A percentile compares a stretch with the other conserved stretches of the same genome.
Evolutionary conservation across 805 yeast genomes (phyloP).

Genomic region (Nakazawaea sp.): DNA sequence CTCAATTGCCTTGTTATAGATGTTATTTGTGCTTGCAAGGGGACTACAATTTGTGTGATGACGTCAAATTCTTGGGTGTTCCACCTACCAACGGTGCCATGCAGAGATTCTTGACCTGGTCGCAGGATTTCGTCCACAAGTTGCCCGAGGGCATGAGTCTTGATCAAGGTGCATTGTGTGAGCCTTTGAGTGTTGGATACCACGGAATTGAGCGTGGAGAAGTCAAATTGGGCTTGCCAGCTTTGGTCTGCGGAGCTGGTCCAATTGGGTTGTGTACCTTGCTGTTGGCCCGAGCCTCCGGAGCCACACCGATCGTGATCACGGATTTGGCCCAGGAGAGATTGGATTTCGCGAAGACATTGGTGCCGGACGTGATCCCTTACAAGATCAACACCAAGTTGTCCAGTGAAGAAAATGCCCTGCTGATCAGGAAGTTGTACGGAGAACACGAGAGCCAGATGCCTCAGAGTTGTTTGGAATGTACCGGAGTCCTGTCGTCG

Average conservation of each 20-base stretch:
- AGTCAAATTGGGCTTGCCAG: slow-evolving; percentile 41
- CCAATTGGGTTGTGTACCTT: slow-evolving; percentile 51
- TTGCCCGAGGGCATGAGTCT: slow-evolving; percentile 36
- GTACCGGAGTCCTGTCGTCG: slow-evolving; percentile 47
- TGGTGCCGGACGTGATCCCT: slow-evolving; percentile 40
- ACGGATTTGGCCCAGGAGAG: slow-evolving; percentile 40
- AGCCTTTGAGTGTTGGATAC: slow-evolving; percentile 47
- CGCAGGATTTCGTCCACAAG: slow-evolving; percentile 26
- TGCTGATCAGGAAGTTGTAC: slow-evolving; percentile 26
- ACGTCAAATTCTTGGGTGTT: slow-evolving; percentile 30
- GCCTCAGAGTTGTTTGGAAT: slow-evolving; percentile 41
- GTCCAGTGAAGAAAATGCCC: slow-evolving; percentile 30
- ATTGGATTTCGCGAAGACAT: slow-evolving; percentile 36
- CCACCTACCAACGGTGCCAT: slow-evolving; percentile 31
- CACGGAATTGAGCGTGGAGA: slow-evolving; percentile 45
- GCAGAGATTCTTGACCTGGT: slow-evolving; percentile 29
- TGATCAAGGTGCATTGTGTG: slow-evolving; percentile 49
- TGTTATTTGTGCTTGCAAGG: slow-evolving; percentile 32
- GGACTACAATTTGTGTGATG: slow-evolving; percentile 32
- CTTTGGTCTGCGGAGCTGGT: slow-evolving; percentile 47
- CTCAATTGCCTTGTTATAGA: slow-evolving; percentile 44
- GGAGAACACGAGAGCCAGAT: slow-evolving; percentile 28
- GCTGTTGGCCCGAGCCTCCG: slow-evolving; percentile 41
- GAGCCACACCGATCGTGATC: slow-evolving; percentile 45
- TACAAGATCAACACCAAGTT: slow-evolving; percentile 30